Evolutionary conservation across 1,284 basidiomycete genomes (phyloP).

Genomic region (Bjerkandera adusta): DNA sequence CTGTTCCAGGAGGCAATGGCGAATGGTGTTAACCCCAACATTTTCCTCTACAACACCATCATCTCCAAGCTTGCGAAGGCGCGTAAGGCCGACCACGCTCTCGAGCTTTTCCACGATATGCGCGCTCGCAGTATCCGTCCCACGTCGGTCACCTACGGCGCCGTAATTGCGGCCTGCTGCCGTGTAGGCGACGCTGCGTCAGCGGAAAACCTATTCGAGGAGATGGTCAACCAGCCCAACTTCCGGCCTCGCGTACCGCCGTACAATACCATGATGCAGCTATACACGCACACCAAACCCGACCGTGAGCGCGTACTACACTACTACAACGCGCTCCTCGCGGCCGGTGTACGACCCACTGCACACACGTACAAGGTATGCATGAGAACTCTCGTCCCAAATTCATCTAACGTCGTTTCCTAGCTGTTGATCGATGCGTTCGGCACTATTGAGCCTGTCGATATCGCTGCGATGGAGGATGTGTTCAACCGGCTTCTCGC

Average conservation of each 20-base stretch:
- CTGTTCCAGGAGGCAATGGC: slow-evolving; percentile 81
- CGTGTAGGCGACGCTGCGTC: slow-evolving; percentile 87
- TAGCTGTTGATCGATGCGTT: slow-evolving; percentile 90
- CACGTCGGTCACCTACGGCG: slow-evolving; percentile 92
- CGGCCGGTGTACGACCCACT: slow-evolving; percentile 69
- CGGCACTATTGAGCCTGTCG: slow-evolving; percentile 83
- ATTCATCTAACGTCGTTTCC: slow-evolving; percentile 18
- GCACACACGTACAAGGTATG: slow-evolving; percentile 92
- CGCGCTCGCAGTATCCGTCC: slow-evolving; percentile 68
- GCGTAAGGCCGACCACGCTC: slow-evolving; percentile 84
- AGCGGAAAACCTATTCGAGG: slow-evolving; percentile 82
- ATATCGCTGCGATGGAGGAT: slow-evolving; percentile 72
- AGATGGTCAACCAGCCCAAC: slow-evolving; percentile 75
- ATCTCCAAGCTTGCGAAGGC: slow-evolving; percentile 94
- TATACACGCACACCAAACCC: slow-evolving; percentile 89
- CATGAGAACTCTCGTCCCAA: background rate
- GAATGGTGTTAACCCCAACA: slow-evolving; percentile 72
- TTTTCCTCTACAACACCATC: slow-evolving; percentile 93
- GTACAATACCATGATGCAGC: slow-evolving; percentile 98
- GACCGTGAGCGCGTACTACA: slow-evolving; percentile 75
- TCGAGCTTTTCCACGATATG: slow-evolving; percentile 86
- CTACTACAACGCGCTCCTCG: slow-evolving; percentile 74
- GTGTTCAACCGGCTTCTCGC: slow-evolving; percentile 63
- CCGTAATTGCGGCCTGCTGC: slow-evolving; percentile 92
- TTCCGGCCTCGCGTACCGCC: slow-evolving; percentile 93